Evolutionary conservation across 2,329 filamentous ascomycete genomes (phyloP), one percentile per base, ranked within the genome.

Genomic region (Cordyceps fumosorosea): DNA sequence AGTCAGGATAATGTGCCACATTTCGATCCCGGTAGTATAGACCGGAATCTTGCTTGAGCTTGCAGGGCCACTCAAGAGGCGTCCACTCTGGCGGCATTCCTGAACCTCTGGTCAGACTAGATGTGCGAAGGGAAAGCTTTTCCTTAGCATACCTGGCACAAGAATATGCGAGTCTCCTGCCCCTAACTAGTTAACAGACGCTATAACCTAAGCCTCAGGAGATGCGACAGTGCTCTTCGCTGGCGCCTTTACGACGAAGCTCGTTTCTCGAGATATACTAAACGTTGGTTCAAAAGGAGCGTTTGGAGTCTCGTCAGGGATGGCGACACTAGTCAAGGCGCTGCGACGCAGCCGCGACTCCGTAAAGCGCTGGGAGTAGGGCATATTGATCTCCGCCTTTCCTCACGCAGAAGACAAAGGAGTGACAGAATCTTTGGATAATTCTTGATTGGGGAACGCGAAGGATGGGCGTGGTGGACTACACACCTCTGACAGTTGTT

Each of bases 21-120:
- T 86, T 86, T 2, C 74, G 69, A 66, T 86, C 84, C 3, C 81
- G 80, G 64, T 77, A 84, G 66, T 80, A 85, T 0, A 72, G 66
- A 2, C 80, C 81, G 10, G 64, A 68, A 64, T 86, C 84, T 65
- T 78, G 69, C 3, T 65, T 40, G 14, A 84, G 70, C 37, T 69
- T 64, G 12, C 61, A 65, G 7, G 47, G 47, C 8, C 14, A 12
- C 5, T 26, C 22, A 50, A 48, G 47, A 12, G 47, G 47, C 22
- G 47, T 50, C 47, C 47, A 26, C 22, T 4, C 26, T 7, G 47
- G 47, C 3, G 47, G 47, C 47, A 50, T 50, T 16, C 47, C 47
- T 50, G 22, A 2, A 26, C 14, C 20, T 50, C n/a, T n/a, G 47
- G 2, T 50, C 18, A 50, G 5, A 3, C 26, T 26, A 12, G 12